phyloP scores from a whole-genome alignment of 2,329 filamentous ascomycete genomes.

The Chaetomiaceae sp. region DNA sequence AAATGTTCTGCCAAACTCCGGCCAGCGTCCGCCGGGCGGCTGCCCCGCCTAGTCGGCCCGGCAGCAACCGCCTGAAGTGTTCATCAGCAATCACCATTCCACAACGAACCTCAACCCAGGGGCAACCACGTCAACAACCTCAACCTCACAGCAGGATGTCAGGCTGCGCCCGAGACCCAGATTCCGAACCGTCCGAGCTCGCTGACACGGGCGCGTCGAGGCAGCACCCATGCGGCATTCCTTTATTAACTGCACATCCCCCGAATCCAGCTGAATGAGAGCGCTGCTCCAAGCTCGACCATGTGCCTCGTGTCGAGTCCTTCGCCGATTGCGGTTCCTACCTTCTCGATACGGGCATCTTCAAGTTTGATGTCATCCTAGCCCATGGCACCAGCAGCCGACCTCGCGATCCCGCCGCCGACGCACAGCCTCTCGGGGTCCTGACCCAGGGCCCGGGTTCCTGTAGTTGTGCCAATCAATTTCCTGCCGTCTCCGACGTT shows the following conservation, averaged over 20 bases:
- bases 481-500: conserved; percentile 14
- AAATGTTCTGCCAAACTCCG: conserved; percentile 7
- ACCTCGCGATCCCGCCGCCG: neutral
- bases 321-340: neutral
- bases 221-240: neutral
- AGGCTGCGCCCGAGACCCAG: too few relatives aligned
- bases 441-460: conserved; percentile 7
- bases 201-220: neutral
- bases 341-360: neutral
- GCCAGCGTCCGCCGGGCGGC: too few relatives aligned
- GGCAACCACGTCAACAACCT: too few relatives aligned
- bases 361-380: neutral
- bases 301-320: neutral
- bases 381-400: too few relatives aligned
- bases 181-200: conserved; percentile 7
- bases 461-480: conserved; percentile 12
- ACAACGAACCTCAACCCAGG: too few relatives aligned
- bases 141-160: too few relatives aligned
- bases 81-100: neutral
- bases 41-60: too few relatives aligned
- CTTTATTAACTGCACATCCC: neutral
- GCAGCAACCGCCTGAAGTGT: too few relatives aligned
- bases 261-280: too few relatives aligned
- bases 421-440: neutral
- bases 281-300: too few relatives aligned